These are phyloP conservation scores for Tetrapyrgos nigripes DNA, from an alignment of 1,284 basidiomycete species.

Conservation along the genomic window DNA sequence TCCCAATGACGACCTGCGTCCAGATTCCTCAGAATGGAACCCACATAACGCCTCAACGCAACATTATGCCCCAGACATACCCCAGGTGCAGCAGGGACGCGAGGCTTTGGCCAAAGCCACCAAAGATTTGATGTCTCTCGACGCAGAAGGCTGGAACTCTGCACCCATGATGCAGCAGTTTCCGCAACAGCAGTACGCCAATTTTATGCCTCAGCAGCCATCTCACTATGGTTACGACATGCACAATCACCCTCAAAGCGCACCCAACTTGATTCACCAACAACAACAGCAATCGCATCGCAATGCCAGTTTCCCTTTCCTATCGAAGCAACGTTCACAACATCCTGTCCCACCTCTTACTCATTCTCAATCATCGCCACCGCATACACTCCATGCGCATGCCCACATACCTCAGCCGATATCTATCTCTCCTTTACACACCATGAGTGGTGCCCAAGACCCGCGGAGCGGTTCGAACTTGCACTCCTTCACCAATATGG, in stretches of 20 bases:
- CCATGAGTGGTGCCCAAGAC: constrained; percentile 3
- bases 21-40: constrained; percentile 31
- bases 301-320: constrained; percentile 12
- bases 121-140: constrained; percentile 72
- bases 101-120: constrained; percentile 75
- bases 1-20: constrained; percentile 23
- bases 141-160: constrained; percentile 39
- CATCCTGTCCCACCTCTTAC: constrained; percentile 6
- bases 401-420: constrained; percentile 8
- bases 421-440: constrained; percentile 16
- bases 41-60: constrained; percentile 5
- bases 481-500: constrained; percentile 10
- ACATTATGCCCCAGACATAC: constrained; percentile 19
- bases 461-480: constrained; percentile 10
- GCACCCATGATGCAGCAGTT: constrained; percentile 24
- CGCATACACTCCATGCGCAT: constrained; percentile 19
- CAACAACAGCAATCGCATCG: constrained; percentile 19
- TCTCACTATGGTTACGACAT: constrained; percentile 12
- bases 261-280: constrained; percentile 15
- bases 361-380: constrained; percentile 12
- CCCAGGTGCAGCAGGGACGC: constrained; percentile 45
- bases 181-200: constrained; percentile 26
- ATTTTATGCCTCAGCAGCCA: constrained; percentile 15
- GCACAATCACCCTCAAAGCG: constrained; percentile 2
- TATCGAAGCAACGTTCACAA: constrained; percentile 17